Conservation (phyloP, 2,329 filamentous ascomycete species). For the Talaromyces amestolkiae region DNA sequence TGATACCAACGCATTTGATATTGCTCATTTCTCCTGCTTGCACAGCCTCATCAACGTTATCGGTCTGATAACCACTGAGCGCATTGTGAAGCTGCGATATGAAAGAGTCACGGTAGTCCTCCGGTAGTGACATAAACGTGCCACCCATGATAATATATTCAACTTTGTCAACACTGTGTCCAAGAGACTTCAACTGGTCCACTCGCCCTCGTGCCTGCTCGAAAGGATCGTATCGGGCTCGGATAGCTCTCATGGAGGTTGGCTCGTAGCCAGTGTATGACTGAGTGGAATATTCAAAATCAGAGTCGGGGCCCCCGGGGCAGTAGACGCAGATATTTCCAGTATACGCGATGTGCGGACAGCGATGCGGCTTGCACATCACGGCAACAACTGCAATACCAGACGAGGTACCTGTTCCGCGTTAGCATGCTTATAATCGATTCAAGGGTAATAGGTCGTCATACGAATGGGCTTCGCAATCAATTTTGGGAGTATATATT, state of each 20-base stretch:
- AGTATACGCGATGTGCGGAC: slow-evolving; percentile 96
- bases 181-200: slow-evolving; percentile 91
- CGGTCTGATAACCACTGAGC: slow-evolving; percentile 90
- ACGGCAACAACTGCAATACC: slow-evolving; percentile 98
- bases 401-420: slow-evolving; percentile 73
- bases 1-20: slow-evolving; percentile 96
- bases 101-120: slow-evolving; percentile 87
- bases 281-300: slow-evolving; percentile 98
- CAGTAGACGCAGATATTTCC: slow-evolving; percentile 99
- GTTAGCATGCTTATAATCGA: neutral
- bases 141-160: slow-evolving; percentile 99
- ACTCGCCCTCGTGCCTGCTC: slow-evolving; percentile 94
- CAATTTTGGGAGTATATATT: slow-evolving; percentile 93
- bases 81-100: slow-evolving; percentile 96
- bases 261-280: slow-evolving; percentile 98
- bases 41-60: slow-evolving; percentile 92
- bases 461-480: slow-evolving; percentile 93
- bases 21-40: slow-evolving; percentile 93
- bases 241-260: slow-evolving; percentile 96
- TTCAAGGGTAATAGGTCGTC: slow-evolving; percentile 24
- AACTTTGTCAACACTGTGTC: slow-evolving; percentile 97
- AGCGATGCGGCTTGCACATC: slow-evolving; percentile 98
- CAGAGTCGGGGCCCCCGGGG: slow-evolving; percentile 92
- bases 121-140: slow-evolving; percentile 94
- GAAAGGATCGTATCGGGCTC: slow-evolving; percentile 94